Percentiles rank a stretch among this genome's conserved stretches.
Conservation (phyloP, 2,329 filamentous ascomycete genomes). For the Venturia pyrina region DNA sequence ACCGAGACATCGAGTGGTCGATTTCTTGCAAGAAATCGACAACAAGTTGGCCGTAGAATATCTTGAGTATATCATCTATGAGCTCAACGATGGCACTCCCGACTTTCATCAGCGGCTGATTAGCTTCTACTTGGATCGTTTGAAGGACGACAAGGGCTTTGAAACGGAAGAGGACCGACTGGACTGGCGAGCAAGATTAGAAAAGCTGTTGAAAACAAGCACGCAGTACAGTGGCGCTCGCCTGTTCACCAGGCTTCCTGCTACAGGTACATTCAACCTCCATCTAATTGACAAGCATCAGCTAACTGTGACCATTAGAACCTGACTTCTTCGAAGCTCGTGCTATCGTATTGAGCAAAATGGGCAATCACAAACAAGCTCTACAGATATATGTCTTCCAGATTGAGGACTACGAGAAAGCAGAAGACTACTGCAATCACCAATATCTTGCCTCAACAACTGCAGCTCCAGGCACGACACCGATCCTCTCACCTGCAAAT, state of each 20-base stretch:
- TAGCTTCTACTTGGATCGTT: slow-evolving; percentile 54
- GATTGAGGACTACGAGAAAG: slow-evolving; percentile 74
- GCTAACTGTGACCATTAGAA: slow-evolving; percentile 41
- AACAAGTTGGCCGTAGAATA: slow-evolving; percentile 66
- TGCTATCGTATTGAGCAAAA: slow-evolving; percentile 84
- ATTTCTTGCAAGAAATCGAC: slow-evolving; percentile 64
- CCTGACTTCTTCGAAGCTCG: slow-evolving; percentile 79
- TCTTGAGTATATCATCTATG: slow-evolving; percentile 80
- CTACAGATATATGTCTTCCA: slow-evolving; percentile 98
- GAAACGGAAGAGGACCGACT: slow-evolving; percentile 24
- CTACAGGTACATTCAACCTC: slow-evolving; percentile 53
- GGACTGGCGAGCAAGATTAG: slow-evolving; percentile 53
- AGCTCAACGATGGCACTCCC: slow-evolving; percentile 73
- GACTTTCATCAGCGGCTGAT: slow-evolving; percentile 82
- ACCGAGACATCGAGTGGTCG: slow-evolving; percentile 64
- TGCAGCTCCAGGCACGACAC: slow-evolving; percentile 4
- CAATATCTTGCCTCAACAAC: slow-evolving; percentile 49
- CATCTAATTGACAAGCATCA: not conserved
- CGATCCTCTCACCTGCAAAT: slow-evolving; percentile 22
- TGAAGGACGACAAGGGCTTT: slow-evolving; percentile 30
- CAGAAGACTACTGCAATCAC: slow-evolving; percentile 95
- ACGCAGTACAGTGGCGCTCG: slow-evolving; percentile 69
- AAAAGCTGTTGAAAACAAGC: slow-evolving; percentile 66
- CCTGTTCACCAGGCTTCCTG: slow-evolving; percentile 67
- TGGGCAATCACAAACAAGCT: slow-evolving; percentile 91